phyloP scores from a whole-genome alignment of 345 rosid genomes.

The Alliaria petiolata region DNA sequence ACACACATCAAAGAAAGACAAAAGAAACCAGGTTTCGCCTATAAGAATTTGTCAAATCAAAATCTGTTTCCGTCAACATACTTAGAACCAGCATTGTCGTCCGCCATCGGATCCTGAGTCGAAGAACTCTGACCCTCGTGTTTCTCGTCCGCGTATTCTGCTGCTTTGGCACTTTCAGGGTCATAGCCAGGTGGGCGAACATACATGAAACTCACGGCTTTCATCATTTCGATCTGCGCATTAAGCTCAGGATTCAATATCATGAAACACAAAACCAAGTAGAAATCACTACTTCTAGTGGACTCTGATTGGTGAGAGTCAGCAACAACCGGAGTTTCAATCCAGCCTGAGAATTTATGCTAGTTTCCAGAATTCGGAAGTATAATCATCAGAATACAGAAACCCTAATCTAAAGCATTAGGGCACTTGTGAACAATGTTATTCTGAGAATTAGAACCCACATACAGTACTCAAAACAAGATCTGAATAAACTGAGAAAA shows the following conservation, averaged over 20 bases:
- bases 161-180: slow-evolving; percentile 96
- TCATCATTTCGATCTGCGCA: slow-evolving; percentile 73
- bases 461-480: not conserved
- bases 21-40: not conserved
- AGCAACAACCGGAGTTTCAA: not conserved
- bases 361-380: not conserved
- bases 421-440: not conserved
- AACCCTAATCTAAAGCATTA: slow-evolving; percentile 10
- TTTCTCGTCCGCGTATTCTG: slow-evolving; percentile 66
- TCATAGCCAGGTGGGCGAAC: slow-evolving; percentile 95
- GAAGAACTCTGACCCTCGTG: slow-evolving; percentile 33
- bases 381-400: not conserved
- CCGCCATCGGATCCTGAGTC: slow-evolving; percentile 23
- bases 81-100: slow-evolving; percentile 40
- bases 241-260: not conserved
- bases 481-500: not conserved
- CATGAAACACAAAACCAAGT: not conserved
- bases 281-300: not conserved
- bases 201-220: slow-evolving; percentile 98
- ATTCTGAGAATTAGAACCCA: not conserved
- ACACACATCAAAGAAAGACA: not conserved
- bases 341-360: not conserved
- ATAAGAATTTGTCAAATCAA: not conserved
- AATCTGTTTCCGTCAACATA: slow-evolving; percentile 18
- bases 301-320: not conserved